A percentile compares a stretch with the other conserved stretches of the same genome.
phyloP scores from a whole-genome alignment of 2,329 filamentous ascomycete species.

The Pseudocercospora macadamiae region DNA sequence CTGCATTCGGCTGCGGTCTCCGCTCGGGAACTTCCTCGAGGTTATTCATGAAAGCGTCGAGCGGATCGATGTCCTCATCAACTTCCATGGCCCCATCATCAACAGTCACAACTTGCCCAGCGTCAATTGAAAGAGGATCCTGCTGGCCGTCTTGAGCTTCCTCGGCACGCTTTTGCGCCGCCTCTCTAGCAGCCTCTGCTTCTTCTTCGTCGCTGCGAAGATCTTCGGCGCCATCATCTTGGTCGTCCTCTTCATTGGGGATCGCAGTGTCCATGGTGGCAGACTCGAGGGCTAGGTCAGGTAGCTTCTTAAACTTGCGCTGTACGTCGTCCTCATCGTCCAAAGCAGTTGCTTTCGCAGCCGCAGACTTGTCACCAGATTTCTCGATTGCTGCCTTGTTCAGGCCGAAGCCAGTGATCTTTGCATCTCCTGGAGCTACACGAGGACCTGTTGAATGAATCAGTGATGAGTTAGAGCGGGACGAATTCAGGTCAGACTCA shows the following conservation, averaged over 20 bases:
- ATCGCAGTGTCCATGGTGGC: slow-evolving; percentile 49
- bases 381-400: slow-evolving; percentile 66
- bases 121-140: slow-evolving; percentile 52
- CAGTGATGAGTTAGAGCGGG: neutral
- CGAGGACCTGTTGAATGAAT: neutral
- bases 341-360: slow-evolving; percentile 73
- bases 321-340: slow-evolving; percentile 85
- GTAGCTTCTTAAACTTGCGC: slow-evolving; percentile 89
- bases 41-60: slow-evolving; percentile 95
- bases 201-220: slow-evolving; percentile 85
- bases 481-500: slow-evolving; percentile 23
- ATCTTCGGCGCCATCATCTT: slow-evolving; percentile 65
- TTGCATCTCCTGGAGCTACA: slow-evolving; percentile 48
- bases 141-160: slow-evolving; percentile 46
- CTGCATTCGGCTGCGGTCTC: slow-evolving; percentile 37
- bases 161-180: slow-evolving; percentile 72
- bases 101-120: slow-evolving; percentile 28
- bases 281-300: slow-evolving; percentile 67
- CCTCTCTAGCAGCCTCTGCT: slow-evolving; percentile 81
- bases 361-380: slow-evolving; percentile 59
- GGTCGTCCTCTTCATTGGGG: slow-evolving; percentile 57
- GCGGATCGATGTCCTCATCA: slow-evolving; percentile 77
- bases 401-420: slow-evolving; percentile 83
- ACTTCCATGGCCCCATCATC: slow-evolving; percentile 39
- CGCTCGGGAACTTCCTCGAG: slow-evolving; percentile 56